Evolutionary conservation across 148 eudicot species (phyloP).

Genomic region (Chenopodium quinoa): DNA sequence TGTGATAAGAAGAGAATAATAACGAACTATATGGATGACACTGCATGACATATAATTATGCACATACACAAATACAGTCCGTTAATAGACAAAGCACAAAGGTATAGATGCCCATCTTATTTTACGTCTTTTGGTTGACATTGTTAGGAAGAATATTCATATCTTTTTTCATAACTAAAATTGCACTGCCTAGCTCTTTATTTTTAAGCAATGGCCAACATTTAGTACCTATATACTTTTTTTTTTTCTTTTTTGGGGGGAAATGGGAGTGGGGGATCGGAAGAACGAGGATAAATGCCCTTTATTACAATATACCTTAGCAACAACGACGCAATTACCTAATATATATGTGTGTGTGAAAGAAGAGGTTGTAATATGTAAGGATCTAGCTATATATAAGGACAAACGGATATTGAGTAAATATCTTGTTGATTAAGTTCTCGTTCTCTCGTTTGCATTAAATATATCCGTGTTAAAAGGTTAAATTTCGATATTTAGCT

Average conservation of each 20-base stretch:
- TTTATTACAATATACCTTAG: neutral
- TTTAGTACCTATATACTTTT: conserved; percentile 7
- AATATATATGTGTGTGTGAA: neutral
- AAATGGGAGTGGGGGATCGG: neutral
- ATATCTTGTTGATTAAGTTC: neutral
- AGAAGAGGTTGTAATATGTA: too few relatives aligned
- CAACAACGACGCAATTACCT: neutral
- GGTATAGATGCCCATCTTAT: conserved; percentile 10
- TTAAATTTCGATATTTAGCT: too few relatives aligned
- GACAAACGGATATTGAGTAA: too few relatives aligned
- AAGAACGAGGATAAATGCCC: neutral
- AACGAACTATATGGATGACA: neutral
- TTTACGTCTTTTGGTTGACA: conserved; percentile 10
- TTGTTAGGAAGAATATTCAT: conserved; percentile 13
- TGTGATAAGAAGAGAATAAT: conserved; percentile 11
- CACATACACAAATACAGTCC: neutral
- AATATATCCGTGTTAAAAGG: too few relatives aligned
- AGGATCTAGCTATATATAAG: too few relatives aligned
- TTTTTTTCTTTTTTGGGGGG: neutral
- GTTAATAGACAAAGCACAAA: neutral
- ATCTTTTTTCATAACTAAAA: neutral
- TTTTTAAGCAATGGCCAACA: conserved; percentile 15
- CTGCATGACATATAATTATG: neutral
- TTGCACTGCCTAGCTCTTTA: neutral
- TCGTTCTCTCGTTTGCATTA: too few relatives aligned